Conservation (phyloP, 2,329 filamentous ascomycete genomes). For the Exophiala calicioides region DNA sequence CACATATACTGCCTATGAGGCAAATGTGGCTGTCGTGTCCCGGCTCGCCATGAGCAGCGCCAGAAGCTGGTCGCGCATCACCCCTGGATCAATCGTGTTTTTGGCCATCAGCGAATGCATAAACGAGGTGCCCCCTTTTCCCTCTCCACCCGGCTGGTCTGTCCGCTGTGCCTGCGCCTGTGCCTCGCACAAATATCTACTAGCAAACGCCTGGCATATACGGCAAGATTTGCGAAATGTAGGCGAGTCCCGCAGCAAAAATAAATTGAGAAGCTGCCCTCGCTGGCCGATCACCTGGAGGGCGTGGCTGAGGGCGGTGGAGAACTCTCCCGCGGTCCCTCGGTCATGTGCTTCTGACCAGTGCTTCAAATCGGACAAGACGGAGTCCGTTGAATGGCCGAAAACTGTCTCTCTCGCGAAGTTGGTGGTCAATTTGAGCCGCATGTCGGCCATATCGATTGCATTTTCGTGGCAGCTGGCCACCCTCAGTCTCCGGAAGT, state of each 20-base stretch:
- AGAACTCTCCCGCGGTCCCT: constrained; percentile 12
- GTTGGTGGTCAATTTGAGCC: constrained; percentile 67
- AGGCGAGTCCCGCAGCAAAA: constrained; percentile 42
- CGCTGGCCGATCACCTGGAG: constrained; percentile 38
- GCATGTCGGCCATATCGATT: constrained; percentile 62
- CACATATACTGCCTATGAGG: constrained; percentile 35
- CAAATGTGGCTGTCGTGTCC: constrained; percentile 39
- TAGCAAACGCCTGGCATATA: constrained; percentile 3
- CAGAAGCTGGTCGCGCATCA: constrained; percentile 34
- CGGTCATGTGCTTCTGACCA: constrained; percentile 7
- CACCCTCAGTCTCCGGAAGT: constrained; percentile 49
- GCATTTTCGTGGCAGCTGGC: constrained; percentile 56
- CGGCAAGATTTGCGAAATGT: constrained; percentile 35
- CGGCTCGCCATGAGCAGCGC: constrained; percentile 39
- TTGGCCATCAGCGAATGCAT: constrained; percentile 27
- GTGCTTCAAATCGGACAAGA: constrained; percentile 34
- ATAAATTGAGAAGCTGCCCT: constrained; percentile 35
- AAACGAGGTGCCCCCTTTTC: constrained; percentile 23
- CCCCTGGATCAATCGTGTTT: constrained; percentile 22
- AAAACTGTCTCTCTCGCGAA: constrained; percentile 68
- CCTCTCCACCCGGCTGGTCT: constrained; percentile 21
- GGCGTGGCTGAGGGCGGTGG: constrained; percentile 15
- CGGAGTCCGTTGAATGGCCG: constrained; percentile 56
- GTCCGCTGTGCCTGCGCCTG: neutral
- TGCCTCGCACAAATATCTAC: constrained; percentile 8